A percentile compares a stretch with the other conserved stretches of the same genome.
These are phyloP conservation scores for Thinopyrum obtusiflorum DNA, from an alignment of 202 grass and related monocot species.

Conservation along the genomic window DNA sequence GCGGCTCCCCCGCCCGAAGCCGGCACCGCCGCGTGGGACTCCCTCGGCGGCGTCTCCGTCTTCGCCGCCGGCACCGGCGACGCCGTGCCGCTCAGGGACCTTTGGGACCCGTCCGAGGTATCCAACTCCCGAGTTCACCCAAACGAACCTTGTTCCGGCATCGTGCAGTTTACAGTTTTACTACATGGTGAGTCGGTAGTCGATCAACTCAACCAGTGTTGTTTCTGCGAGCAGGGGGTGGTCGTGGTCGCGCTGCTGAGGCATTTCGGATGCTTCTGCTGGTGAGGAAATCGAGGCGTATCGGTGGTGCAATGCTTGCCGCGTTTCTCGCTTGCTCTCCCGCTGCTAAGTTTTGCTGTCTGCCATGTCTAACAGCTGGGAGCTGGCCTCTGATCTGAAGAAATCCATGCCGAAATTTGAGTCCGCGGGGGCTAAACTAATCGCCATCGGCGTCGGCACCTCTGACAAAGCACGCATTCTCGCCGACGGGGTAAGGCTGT, in stretches of 20 bases:
- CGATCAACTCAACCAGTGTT: not conserved
- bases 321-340: not conserved
- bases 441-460: constrained; percentile 79
- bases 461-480: constrained; percentile 80
- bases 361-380: constrained; percentile 53
- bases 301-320: too few relatives aligned
- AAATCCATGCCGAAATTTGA: constrained; percentile 69
- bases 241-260: constrained; percentile 80
- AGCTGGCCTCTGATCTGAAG: constrained; percentile 81
- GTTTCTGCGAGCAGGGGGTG: constrained; percentile 46
- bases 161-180: not conserved
- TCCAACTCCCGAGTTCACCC: not conserved
- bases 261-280: constrained; percentile 93
- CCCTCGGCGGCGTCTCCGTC: constrained; percentile 56
- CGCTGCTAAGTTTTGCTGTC: constrained; percentile 8
- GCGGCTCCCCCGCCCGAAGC: constrained; percentile 2
- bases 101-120: constrained; percentile 76
- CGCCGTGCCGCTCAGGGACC: constrained; percentile 57
- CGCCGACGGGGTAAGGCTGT: constrained; percentile 44
- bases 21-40: constrained; percentile 37
- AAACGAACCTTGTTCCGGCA: not conserved
- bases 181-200: not conserved
- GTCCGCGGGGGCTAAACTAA: constrained; percentile 55
- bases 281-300: constrained; percentile 43
- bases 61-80: constrained; percentile 51